Conservation (phyloP, 2,329 filamentous ascomycete species). For the Monosporascus sp. region DNA sequence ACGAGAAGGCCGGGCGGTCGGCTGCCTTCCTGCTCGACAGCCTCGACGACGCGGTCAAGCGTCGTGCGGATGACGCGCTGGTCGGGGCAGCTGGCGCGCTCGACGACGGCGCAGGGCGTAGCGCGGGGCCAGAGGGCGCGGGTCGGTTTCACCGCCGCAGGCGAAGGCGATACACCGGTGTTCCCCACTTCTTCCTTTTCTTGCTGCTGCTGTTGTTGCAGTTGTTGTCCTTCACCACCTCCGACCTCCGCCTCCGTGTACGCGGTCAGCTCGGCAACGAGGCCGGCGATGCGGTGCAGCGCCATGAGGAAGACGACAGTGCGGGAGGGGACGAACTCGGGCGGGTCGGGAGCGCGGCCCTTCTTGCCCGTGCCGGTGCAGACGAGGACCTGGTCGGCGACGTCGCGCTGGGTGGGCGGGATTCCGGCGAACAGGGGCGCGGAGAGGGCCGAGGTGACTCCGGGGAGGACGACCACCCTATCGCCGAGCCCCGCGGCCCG, state of each 20-base stretch:
- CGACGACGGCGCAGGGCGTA: slow-evolving; percentile 90
- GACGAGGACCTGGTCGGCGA: slow-evolving; percentile 89
- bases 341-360: slow-evolving; percentile 75
- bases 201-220: slow-evolving; percentile 4
- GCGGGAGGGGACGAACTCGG: slow-evolving; percentile 67
- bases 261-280: slow-evolving; percentile 65
- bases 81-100: slow-evolving; percentile 89
- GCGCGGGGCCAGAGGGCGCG: slow-evolving; percentile 58
- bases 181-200: slow-evolving; percentile 15
- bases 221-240: slow-evolving; percentile 12
- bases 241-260: slow-evolving; percentile 26
- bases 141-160: neutral
- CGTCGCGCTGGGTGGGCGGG: slow-evolving; percentile 80
- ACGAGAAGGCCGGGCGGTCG: slow-evolving; percentile 85
- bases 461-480: slow-evolving; percentile 67
- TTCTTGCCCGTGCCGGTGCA: slow-evolving; percentile 95
- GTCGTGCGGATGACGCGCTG: slow-evolving; percentile 90
- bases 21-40: slow-evolving; percentile 84
- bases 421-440: slow-evolving; percentile 86
- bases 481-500: slow-evolving; percentile 61
- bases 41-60: slow-evolving; percentile 68
- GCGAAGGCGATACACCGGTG: too few species aligned
- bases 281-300: slow-evolving; percentile 71
- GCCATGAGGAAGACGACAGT: slow-evolving; percentile 96
- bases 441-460: slow-evolving; percentile 81